Conservation (phyloP, 2,329 filamentous ascomycete genomes). For the Neonectria faginata region DNA sequence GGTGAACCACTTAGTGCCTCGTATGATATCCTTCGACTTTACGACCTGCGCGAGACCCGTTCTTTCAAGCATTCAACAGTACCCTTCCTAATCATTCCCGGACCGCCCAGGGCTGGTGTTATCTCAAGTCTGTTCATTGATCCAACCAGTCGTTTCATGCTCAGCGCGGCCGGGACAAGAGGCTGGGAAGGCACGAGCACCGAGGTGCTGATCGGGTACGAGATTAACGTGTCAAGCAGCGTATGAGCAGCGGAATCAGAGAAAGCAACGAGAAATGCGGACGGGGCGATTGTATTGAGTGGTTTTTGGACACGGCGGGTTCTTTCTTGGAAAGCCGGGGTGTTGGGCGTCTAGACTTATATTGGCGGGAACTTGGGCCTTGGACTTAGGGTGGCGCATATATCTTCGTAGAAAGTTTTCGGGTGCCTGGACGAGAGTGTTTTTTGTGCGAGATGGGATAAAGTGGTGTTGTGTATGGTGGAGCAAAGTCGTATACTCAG, state of each 20-base stretch:
- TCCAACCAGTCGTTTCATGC: slow-evolving; percentile 88
- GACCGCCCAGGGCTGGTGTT: slow-evolving; percentile 83
- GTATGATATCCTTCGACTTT: slow-evolving; percentile 92
- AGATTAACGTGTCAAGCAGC: slow-evolving; percentile 68
- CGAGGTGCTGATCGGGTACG: slow-evolving; percentile 93
- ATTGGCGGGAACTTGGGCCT: slow-evolving; percentile 11
- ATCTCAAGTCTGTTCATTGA: slow-evolving; percentile 90
- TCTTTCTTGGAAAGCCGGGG: slow-evolving; percentile 15
- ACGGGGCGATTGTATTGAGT: neutral
- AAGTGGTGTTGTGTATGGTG: neutral
- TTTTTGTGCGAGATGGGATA: neutral
- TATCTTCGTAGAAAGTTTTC: neutral
- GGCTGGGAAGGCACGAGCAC: slow-evolving; percentile 95
- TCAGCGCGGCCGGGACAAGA: slow-evolving; percentile 89
- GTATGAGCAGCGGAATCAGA: slow-evolving; percentile 16
- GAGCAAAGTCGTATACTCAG: neutral
- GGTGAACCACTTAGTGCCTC: slow-evolving; percentile 73
- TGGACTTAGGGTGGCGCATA: neutral
- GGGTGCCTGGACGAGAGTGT: neutral
- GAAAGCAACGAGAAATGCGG: neutral
- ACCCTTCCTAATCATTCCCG: slow-evolving; percentile 96
- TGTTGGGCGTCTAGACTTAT: slow-evolving; percentile 22
- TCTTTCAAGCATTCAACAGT: slow-evolving; percentile 80
- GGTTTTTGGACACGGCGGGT: slow-evolving; percentile 12
- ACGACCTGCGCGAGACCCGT: slow-evolving; percentile 80